Conservation (phyloP, 441 rosid species). For the Dalechampia spathulata region DNA sequence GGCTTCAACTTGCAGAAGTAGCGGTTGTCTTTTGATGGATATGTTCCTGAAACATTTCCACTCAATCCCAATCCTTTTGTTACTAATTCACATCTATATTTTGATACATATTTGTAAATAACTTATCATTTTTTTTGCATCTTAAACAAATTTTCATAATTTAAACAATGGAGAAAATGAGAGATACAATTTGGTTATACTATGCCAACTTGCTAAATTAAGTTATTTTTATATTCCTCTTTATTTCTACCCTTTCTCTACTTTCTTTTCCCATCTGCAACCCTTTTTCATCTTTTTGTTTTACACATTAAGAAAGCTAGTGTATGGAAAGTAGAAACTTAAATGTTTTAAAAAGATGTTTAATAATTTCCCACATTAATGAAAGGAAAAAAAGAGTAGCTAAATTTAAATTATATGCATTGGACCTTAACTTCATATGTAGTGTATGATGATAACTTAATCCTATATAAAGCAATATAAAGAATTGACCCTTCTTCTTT, state of each 20-base stretch:
- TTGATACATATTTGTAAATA: slow-evolving; percentile 71
- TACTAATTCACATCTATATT: slow-evolving; percentile 93
- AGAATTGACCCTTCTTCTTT: slow-evolving; percentile 95
- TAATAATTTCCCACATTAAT: background rate
- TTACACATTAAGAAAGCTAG: no score
- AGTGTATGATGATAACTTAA: slow-evolving; percentile 87
- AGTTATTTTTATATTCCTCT: background rate
- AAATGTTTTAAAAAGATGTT: slow-evolving; percentile 2
- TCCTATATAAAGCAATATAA: slow-evolving; percentile 76
- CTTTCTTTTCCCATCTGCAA: no score
- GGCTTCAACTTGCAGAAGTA: slow-evolving; percentile 67
- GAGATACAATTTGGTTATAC: background rate
- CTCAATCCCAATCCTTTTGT: slow-evolving; percentile 84
- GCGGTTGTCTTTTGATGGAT: slow-evolving; percentile 89
- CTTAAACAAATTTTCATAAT: no score
- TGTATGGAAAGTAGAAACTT: background rate
- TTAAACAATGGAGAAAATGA: background rate
- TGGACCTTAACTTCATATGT: slow-evolving; percentile 91
- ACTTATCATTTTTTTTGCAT: slow-evolving; percentile 1
- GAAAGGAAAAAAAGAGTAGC: background rate
- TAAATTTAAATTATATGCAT: slow-evolving; percentile 23
- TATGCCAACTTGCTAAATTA: background rate
- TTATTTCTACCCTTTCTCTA: no score
- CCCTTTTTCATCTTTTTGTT: no score
- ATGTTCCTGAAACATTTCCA: slow-evolving; percentile 95